phyloP scores from a whole-genome alignment of 2,329 filamentous ascomycete species.

The Alternaria ethzedia region DNA sequence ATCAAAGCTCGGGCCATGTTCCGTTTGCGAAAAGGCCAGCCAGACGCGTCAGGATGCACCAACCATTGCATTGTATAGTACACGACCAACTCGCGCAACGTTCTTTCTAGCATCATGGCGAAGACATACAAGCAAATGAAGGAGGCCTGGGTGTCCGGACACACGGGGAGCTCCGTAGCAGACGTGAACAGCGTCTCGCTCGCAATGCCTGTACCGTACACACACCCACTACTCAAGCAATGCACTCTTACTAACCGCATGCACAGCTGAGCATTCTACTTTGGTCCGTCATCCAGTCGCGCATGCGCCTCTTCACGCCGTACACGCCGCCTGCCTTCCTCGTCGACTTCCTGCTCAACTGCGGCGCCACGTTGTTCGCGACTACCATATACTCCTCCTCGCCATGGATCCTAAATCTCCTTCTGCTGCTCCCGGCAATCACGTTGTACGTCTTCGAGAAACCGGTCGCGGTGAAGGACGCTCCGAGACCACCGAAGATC shows the following conservation, averaged over 20 bases:
- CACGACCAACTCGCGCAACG: conserved; percentile 18
- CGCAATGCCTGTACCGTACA: conserved; percentile 74
- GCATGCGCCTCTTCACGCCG: conserved; percentile 81
- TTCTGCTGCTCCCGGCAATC: conserved; percentile 75
- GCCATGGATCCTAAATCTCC: conserved; percentile 74
- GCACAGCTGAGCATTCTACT: conserved; percentile 77
- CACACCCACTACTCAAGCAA: conserved; percentile 19
- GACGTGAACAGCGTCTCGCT: conserved; percentile 89
- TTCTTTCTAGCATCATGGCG: conserved; percentile 32
- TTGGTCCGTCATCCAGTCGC: conserved; percentile 87
- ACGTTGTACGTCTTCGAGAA: conserved; percentile 61
- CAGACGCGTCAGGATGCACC: conserved; percentile 17
- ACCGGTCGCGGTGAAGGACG: conserved; percentile 20
- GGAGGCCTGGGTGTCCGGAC: conserved; percentile 92
- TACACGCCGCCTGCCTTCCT: conserved; percentile 72
- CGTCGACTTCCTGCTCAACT: conserved; percentile 88
- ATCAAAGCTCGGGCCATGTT: conserved; percentile 11
- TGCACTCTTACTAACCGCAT: conserved; percentile 33
- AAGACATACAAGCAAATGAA: conserved; percentile 86
- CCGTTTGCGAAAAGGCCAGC: conserved; percentile 19
- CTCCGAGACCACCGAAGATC: conserved; percentile 29
- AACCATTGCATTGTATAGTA: conserved; percentile 10
- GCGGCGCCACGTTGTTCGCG: conserved; percentile 80
- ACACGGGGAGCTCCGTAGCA: conserved; percentile 79
- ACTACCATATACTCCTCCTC: conserved; percentile 82